Evolutionary conservation across 73 alveolate species (phyloP).

Genomic region (Loxodes magnus): DNA sequence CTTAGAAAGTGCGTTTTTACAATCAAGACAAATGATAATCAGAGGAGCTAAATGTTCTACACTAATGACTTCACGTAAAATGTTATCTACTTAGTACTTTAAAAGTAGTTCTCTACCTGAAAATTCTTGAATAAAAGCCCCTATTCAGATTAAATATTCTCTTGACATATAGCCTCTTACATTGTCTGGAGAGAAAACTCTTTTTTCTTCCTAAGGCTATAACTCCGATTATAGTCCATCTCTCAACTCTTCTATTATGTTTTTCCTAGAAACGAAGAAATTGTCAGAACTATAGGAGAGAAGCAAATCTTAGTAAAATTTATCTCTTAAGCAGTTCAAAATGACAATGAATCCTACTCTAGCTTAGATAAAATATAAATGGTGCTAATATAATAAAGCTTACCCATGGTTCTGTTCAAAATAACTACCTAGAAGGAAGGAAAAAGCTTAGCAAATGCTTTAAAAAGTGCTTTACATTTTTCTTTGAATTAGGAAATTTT

Average conservation of each 20-base stretch:
- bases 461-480: not conserved
- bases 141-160: slow-evolving; percentile 5
- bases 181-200: slow-evolving; percentile 9
- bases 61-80: not conserved
- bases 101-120: not conserved
- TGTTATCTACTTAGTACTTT: slow-evolving; percentile 3
- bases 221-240: slow-evolving; percentile 6
- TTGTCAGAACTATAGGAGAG: slow-evolving; percentile 5
- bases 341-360: not conserved
- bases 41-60: slow-evolving; percentile 8
- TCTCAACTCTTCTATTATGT: not conserved
- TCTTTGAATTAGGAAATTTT: not conserved
- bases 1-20: not conserved
- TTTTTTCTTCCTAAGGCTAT: not conserved
- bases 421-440: slow-evolving; percentile 5
- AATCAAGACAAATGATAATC: not conserved
- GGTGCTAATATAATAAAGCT: too few relatives aligned
- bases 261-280: slow-evolving; percentile 5
- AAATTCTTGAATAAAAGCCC: not conserved
- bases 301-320: not conserved
- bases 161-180: slow-evolving; percentile 3
- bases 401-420: slow-evolving; percentile 6
- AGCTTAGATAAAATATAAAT: not conserved
- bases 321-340: slow-evolving; percentile 6
- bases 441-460: slow-evolving; percentile 1